Percentiles rank a stretch among this genome's conserved stretches.
phyloP scores from a whole-genome alignment of 2,329 filamentous ascomycete genomes.

The Ophiostoma populinum region DNA sequence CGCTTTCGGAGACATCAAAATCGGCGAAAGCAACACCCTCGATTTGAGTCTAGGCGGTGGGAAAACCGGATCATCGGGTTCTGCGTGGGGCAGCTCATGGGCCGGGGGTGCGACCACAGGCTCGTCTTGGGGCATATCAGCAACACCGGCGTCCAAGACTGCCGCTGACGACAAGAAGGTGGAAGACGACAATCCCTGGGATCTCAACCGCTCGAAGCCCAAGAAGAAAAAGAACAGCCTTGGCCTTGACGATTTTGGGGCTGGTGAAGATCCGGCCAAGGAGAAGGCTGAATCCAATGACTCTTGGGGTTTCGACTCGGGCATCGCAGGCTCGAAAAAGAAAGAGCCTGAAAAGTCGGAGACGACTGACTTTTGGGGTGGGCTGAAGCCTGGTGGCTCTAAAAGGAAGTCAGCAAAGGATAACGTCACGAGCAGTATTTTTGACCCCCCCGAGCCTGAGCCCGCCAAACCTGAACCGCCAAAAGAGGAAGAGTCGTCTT shows the following conservation, averaged over 20 bases:
- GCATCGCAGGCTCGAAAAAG: conserved; percentile 22
- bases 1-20: conserved; percentile 51
- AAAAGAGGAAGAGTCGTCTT: conserved; percentile 16
- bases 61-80: conserved; percentile 11
- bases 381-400: background rate
- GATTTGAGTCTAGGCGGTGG: conserved; percentile 35
- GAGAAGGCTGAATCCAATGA: conserved; percentile 19
- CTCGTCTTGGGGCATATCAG: conserved; percentile 20
- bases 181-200: conserved; percentile 32
- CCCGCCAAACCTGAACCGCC: conserved; percentile 5
- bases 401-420: conserved; percentile 24
- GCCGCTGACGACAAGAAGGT: conserved; percentile 22
- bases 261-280: conserved; percentile 18
- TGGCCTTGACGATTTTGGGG: conserved; percentile 22
- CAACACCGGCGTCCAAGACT: conserved; percentile 10
- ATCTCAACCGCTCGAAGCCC: conserved; percentile 26
- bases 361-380: conserved; percentile 15
- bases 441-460: conserved; percentile 7
- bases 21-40: conserved; percentile 40
- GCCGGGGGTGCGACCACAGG: conserved; percentile 22
- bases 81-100: conserved; percentile 41
- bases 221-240: conserved; percentile 37
- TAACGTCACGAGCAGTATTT: conserved; percentile 10
- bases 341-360: conserved; percentile 18
- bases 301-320: conserved; percentile 23